Percentiles rank a stretch among this genome's conserved stretches.
Conservation (phyloP, 768 basidiomycete species). For the Boletus rex-veris region DNA sequence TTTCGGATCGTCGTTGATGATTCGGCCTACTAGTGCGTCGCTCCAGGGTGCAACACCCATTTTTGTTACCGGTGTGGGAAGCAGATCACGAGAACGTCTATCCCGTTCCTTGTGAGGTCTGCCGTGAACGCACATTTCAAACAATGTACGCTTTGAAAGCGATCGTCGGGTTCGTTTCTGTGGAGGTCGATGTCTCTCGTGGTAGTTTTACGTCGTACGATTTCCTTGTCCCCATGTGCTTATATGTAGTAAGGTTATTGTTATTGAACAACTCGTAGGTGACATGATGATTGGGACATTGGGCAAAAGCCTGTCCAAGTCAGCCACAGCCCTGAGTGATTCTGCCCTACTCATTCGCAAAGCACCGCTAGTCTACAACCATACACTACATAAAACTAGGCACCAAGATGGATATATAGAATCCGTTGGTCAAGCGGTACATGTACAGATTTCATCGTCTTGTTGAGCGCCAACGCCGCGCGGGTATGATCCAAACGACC, state of each 20-base stretch:
- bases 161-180: neutral
- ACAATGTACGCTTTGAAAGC: constrained; percentile 29
- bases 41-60: constrained; percentile 54
- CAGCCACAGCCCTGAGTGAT: too few species aligned
- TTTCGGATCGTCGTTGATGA: neutral
- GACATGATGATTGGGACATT: neutral
- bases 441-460: too few species aligned
- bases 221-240: too few species aligned
- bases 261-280: neutral
- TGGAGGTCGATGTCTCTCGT: neutral
- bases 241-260: neutral
- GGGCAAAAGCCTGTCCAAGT: too few species aligned
- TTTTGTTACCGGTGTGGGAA: constrained; percentile 53
- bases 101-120: constrained; percentile 28
- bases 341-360: too few species aligned
- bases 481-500: too few species aligned
- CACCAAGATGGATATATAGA: too few species aligned
- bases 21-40: constrained; percentile 37
- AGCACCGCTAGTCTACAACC: too few species aligned
- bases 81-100: constrained; percentile 40
- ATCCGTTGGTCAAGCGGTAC: too few species aligned
- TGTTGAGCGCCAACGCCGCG: too few species aligned
- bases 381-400: too few species aligned
- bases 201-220: neutral
- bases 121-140: constrained; percentile 35